Base-by-base conservation (phyloP, 805 yeast genomes). In the Candida insectorum region DNA sequence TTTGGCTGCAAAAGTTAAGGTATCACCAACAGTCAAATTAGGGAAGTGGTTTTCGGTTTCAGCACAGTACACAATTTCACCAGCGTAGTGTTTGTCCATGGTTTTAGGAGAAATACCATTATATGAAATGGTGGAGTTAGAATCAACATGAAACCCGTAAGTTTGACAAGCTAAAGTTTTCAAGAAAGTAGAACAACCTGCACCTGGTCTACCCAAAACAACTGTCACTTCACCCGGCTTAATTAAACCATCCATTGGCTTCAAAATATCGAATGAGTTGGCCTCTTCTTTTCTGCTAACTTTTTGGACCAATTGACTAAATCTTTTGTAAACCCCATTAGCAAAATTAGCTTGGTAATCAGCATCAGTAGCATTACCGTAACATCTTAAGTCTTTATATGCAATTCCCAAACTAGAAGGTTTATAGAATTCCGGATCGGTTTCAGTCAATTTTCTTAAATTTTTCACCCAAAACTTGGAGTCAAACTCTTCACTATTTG, bases 381-480 rank as follows among this genome's bases (percentile, higher is more conserved):
- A 71, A 3, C 82, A 84, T 37, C 81, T 52, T 47, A 81, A 59
- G 47, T 78, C 57, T 37, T 69, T 68, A 65, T 76, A 79, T 6
- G 76, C 75, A 38, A 81, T 56, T 15, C 85, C 83, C 43, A 81
- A 58, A n/a, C 73, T 62, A 20, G 78, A 65, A 14, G 81, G 83
- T 49, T 73, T 77, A 51, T 75, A 81, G 56, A 75, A 76, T 16
- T 79, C 85, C 0, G 76, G 75, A 45, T 81, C 83, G 2, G 69
- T 49, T 22, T 66, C 68, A 44, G 59, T 54, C 38, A 81, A 49
- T 40, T 73, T 75, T 39, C 79, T 64, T 60, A 79, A 54, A 47
- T 81, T 81, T 49, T 77, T 77, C 36, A 81, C 78, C 88, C 88
- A 81, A 36, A 70, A 73, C 47, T 71, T 73, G 33, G 82, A 68